Conservation (phyloP, 257 asterid genomes). For the Solanum rostratum region DNA sequence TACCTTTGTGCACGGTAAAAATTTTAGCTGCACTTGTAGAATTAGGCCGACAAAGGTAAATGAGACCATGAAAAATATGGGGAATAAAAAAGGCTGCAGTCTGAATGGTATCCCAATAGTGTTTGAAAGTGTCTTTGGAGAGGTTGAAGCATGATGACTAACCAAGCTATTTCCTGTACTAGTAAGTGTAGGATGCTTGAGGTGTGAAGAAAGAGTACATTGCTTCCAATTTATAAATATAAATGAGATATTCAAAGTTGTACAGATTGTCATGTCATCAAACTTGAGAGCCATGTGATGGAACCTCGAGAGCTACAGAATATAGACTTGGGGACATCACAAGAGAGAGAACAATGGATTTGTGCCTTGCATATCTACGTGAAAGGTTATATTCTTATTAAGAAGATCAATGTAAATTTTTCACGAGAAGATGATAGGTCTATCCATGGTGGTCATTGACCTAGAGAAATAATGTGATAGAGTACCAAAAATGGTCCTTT, state of each 20-base stretch:
- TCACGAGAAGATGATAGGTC: background rate
- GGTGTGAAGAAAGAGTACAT: background rate
- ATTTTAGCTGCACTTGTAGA: background rate
- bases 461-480: background rate
- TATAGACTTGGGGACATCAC: background rate
- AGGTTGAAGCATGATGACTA: background rate
- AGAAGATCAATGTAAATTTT: background rate
- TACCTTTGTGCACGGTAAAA: background rate
- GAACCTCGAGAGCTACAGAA: background rate
- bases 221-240: background rate
- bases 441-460: background rate
- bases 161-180: background rate
- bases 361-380: background rate
- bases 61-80: background rate
- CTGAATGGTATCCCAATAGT: background rate
- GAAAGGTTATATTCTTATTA: background rate
- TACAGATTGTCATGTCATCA: background rate
- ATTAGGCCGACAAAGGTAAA: background rate
- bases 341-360: background rate
- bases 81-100: background rate
- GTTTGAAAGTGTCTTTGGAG: background rate
- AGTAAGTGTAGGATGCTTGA: background rate
- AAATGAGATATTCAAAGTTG: background rate
- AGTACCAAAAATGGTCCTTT: background rate
- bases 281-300: background rate